Percentiles rank a stretch among this genome's conserved stretches.
These are phyloP conservation scores for Rubia yunnanensis DNA, from an alignment of 257 asterid genomes.

Conservation along the genomic window DNA sequence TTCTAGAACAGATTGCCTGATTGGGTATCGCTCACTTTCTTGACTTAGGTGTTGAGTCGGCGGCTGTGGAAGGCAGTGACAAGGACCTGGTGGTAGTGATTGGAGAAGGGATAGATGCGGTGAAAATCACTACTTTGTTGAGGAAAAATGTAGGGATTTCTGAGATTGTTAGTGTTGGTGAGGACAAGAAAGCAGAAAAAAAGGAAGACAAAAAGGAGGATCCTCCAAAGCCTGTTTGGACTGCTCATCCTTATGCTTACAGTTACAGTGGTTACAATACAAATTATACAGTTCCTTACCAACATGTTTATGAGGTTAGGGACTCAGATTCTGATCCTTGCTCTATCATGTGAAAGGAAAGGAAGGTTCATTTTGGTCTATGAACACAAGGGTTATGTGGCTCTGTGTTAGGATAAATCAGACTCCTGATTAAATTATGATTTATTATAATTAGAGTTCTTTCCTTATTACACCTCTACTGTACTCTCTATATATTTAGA, in stretches of 20 bases:
- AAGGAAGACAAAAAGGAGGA: neutral
- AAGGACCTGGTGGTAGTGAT: constrained; percentile 42
- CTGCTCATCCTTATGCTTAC: neutral
- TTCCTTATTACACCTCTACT: too few species aligned
- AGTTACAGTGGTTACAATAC: neutral
- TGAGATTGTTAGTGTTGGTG: constrained; percentile 33
- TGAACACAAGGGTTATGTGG: too few species aligned
- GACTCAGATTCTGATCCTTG: constrained; percentile 7
- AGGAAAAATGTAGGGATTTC: constrained; percentile 48
- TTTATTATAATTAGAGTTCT: too few species aligned
- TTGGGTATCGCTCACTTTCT: neutral
- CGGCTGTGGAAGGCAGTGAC: constrained; percentile 28
- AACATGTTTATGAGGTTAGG: neutral
- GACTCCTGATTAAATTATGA: too few species aligned
- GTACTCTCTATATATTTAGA: too few species aligned
- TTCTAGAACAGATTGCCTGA: too few species aligned
- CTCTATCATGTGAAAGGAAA: constrained; percentile 3
- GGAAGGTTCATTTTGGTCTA: too few species aligned
- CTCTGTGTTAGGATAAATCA: too few species aligned
- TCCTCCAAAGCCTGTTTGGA: neutral
- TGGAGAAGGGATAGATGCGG: constrained; percentile 58
- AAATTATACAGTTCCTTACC: neutral
- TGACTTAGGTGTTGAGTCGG: constrained; percentile 34
- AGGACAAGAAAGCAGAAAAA: constrained; percentile 18
- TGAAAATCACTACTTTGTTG: constrained; percentile 26